Evolutionary conservation across 345 rosid genomes (phyloP).

Genomic region (Clausena lansium): DNA sequence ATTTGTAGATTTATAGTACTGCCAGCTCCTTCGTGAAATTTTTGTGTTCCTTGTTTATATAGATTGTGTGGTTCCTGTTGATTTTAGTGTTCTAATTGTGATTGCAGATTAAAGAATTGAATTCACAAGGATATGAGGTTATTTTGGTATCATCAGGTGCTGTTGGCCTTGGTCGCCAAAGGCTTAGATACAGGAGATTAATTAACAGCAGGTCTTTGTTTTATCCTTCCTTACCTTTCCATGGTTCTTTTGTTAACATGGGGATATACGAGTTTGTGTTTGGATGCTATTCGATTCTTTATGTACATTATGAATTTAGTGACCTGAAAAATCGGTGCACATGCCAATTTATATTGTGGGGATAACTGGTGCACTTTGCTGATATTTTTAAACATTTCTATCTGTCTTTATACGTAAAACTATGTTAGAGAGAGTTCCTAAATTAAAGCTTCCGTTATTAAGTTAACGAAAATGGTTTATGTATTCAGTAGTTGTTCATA

Average conservation of each 20-base stretch:
- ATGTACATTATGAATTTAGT: not conserved
- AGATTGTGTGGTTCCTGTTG: constrained; percentile 14
- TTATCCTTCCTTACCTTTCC: not conserved
- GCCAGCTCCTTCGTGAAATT: not conserved
- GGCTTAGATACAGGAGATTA: constrained; percentile 81
- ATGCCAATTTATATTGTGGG: not conserved
- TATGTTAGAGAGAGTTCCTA: not conserved
- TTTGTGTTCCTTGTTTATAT: constrained; percentile 1
- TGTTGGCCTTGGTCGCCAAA: constrained; percentile 95
- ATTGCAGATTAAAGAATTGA: constrained; percentile 82
- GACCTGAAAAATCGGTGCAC: not conserved
- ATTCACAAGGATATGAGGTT: constrained; percentile 76
- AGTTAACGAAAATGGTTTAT: not conserved
- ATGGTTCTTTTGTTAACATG: not conserved
- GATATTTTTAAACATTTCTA: not conserved
- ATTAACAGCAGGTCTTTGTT: constrained; percentile 83
- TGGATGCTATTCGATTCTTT: not conserved
- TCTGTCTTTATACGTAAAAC: not conserved
- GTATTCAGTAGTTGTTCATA: constrained; percentile 5
- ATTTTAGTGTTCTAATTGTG: constrained; percentile 19
- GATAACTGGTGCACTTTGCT: not conserved
- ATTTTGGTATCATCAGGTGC: constrained; percentile 95
- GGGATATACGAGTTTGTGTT: not conserved
- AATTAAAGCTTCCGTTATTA: not conserved
- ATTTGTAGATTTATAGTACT: not conserved